Evolutionary conservation across 2,329 filamentous ascomycete genomes (phyloP).

Genomic region (Mariannaea sp.): DNA sequence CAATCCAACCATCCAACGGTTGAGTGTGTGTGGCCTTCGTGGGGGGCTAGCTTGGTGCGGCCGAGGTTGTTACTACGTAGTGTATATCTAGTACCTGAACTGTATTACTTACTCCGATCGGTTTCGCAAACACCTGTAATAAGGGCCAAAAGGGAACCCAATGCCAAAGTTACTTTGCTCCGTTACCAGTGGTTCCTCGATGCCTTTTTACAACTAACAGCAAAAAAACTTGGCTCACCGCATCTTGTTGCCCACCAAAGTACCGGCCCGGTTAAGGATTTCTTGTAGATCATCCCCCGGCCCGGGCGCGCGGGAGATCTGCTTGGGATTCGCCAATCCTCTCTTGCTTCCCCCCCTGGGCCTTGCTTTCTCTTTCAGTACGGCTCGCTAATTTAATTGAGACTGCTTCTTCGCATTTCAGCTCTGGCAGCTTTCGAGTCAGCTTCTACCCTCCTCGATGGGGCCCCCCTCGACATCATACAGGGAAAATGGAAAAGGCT

Average conservation of each 20-base stretch:
- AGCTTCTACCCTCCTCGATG: constrained; percentile 26
- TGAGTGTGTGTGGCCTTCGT: no score
- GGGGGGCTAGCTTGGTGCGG: no score
- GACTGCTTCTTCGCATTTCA: constrained; percentile 14
- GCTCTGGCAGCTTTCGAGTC: constrained; percentile 11
- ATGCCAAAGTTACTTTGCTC: no score
- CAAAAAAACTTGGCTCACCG: constrained; percentile 37
- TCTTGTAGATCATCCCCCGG: constrained; percentile 29
- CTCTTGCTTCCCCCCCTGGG: constrained; percentile 19
- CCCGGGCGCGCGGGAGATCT: constrained; percentile 34
- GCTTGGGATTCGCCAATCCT: constrained; percentile 18
- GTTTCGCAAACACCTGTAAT: no score
- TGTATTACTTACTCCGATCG: no score
- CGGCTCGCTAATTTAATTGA: constrained; percentile 13
- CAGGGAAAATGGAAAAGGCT: no score
- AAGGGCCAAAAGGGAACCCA: no score
- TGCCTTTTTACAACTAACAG: constrained; percentile 19
- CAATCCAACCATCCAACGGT: no score
- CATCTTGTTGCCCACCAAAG: constrained; percentile 27
- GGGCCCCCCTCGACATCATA: constrained; percentile 20
- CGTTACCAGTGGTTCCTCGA: no score
- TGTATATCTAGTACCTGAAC: no score
- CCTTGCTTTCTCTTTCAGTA: constrained; percentile 15
- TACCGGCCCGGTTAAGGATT: constrained; percentile 24
- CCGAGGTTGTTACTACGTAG: no score